phyloP scores from a whole-genome alignment of 164 flowering plant species.

The Magnolia officinalis region DNA sequence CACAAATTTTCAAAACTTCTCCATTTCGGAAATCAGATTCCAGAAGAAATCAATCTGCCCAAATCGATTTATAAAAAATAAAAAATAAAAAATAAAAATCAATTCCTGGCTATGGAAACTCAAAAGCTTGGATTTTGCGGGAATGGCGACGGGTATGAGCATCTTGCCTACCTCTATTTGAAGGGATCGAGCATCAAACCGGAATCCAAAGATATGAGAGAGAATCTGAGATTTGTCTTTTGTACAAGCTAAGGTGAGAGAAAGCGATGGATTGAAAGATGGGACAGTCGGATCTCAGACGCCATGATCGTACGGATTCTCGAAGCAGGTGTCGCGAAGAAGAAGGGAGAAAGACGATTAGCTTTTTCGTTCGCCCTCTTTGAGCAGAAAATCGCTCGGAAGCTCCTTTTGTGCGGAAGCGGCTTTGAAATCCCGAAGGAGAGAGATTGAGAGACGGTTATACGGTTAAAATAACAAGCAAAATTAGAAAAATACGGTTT shows the following conservation, averaged over 20 bases:
- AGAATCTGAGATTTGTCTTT: neutral
- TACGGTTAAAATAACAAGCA: constrained; percentile 3
- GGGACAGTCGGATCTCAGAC: constrained; percentile 1
- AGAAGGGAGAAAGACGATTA: neutral
- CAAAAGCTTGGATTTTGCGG: neutral
- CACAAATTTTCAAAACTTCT: neutral
- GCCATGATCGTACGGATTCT: constrained; percentile 8
- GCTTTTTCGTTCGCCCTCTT: neutral
- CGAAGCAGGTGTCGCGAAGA: neutral
- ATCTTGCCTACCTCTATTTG: neutral
- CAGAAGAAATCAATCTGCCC: neutral
- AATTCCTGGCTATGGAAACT: neutral
- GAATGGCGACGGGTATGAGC: neutral
- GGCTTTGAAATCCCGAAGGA: constrained; percentile 2
- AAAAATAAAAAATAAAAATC: neutral
- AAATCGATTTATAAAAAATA: neutral
- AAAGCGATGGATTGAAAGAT: neutral
- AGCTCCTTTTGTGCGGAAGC: neutral
- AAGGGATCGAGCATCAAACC: constrained; percentile 4
- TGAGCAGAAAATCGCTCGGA: constrained; percentile 1
- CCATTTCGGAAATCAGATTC: neutral
- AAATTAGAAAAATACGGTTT: neutral
- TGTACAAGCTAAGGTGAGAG: neutral
- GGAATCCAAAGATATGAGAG: neutral
- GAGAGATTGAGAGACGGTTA: constrained; percentile 15